phyloP scores from a whole-genome alignment of 108 stramenopile genomes.

The Pseudonitzschia pungens region DNA sequence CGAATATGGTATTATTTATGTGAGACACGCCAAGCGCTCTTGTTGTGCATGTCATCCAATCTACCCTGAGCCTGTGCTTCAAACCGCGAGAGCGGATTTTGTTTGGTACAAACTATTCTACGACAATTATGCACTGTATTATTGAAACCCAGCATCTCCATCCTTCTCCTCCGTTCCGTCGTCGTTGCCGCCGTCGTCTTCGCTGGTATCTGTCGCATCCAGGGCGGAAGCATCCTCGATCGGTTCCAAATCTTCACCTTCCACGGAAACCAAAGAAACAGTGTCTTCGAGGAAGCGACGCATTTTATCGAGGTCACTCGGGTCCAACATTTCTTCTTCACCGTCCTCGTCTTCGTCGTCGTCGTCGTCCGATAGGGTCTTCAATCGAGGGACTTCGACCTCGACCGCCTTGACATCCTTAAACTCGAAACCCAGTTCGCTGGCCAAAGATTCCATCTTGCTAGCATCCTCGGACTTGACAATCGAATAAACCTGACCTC shows the following conservation, averaged over 20 bases:
- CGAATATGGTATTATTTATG: too few relatives aligned
- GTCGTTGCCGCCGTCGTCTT: constrained; percentile 20
- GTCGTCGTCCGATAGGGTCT: constrained; percentile 11
- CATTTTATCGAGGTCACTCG: constrained; percentile 63
- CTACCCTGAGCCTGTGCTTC: background rate
- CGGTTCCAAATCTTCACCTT: constrained; percentile 25
- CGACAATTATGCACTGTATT: background rate
- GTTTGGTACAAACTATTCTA: background rate
- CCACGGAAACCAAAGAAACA: constrained; percentile 47
- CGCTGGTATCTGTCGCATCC: constrained; percentile 19
- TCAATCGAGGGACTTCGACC: background rate
- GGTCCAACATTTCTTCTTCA: constrained; percentile 23
- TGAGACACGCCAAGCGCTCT: too few relatives aligned
- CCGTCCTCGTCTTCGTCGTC: constrained; percentile 22
- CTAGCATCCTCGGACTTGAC: constrained; percentile 58
- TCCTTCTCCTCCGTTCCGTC: constrained; percentile 32
- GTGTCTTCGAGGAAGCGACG: constrained; percentile 75
- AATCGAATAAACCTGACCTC: constrained; percentile 75
- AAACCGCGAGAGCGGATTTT: background rate
- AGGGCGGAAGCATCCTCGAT: constrained; percentile 5
- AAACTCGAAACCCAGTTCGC: constrained; percentile 68
- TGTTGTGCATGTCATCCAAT: too few relatives aligned
- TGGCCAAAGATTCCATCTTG: constrained; percentile 67
- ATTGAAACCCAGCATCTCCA: constrained; percentile 28
- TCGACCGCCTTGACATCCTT: constrained; percentile 51